phyloP scores from a whole-genome alignment of 495 filamentous ascomycete species.

The Tetracladium setigerum region DNA sequence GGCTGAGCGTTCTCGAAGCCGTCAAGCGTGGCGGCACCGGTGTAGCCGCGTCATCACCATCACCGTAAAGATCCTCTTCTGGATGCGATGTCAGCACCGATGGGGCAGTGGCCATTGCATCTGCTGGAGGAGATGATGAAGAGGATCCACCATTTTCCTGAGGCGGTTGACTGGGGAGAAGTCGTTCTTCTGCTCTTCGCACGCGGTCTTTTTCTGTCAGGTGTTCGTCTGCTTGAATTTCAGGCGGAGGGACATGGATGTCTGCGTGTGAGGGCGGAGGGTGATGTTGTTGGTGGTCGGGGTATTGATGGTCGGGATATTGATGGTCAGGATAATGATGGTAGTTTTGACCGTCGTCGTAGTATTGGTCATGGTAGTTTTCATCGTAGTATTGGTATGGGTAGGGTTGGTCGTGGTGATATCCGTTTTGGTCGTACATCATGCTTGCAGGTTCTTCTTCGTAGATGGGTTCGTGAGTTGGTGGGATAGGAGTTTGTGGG shows the following conservation, averaged over 20 bases:
- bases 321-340: constrained; percentile 28
- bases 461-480: constrained; percentile 8
- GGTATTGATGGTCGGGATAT: constrained; percentile 30
- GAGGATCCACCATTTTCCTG: constrained; percentile 41
- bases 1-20: neutral
- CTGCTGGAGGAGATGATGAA: constrained; percentile 15
- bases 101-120: constrained; percentile 2
- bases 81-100: constrained; percentile 12
- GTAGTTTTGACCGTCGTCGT: constrained; percentile 18
- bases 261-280: constrained; percentile 21
- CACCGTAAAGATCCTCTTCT: constrained; percentile 30
- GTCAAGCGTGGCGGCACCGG: neutral
- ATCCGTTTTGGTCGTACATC: neutral
- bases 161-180: constrained; percentile 66
- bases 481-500: neutral
- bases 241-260: constrained; percentile 40
- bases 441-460: constrained; percentile 2
- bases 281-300: constrained; percentile 22
- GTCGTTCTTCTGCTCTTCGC: constrained; percentile 55
- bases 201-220: constrained; percentile 63
- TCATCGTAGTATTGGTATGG: constrained; percentile 15
- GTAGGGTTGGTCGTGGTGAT: neutral
- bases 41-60: constrained; percentile 16
- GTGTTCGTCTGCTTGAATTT: constrained; percentile 41
- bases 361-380: constrained; percentile 22